Evolutionary conservation across 495 filamentous ascomycete species (phyloP).

Genomic region (Annulohypoxylon bovei): DNA sequence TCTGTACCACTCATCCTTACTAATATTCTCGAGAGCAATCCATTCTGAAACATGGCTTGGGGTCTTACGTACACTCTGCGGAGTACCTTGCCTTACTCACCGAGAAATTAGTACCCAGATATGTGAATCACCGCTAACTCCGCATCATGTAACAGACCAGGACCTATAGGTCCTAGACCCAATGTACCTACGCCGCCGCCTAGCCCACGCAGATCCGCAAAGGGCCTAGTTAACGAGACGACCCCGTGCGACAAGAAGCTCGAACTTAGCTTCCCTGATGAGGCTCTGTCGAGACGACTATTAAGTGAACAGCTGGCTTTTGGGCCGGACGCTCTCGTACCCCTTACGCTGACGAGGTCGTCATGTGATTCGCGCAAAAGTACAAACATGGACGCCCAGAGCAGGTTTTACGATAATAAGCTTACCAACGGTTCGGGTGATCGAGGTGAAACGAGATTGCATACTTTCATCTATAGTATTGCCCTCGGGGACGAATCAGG

Average conservation of each 20-base stretch:
- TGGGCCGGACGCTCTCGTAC: neutral
- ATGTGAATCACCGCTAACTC: slow-evolving; percentile 1
- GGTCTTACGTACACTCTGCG: slow-evolving; percentile 5
- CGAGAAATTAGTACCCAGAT: neutral
- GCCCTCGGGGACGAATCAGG: slow-evolving; percentile 17
- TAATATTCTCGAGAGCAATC: neutral
- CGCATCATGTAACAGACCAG: slow-evolving; percentile 30
- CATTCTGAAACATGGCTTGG: slow-evolving; percentile 28
- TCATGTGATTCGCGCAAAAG: neutral
- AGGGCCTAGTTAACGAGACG: neutral
- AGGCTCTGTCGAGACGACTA: neutral
- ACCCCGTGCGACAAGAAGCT: neutral
- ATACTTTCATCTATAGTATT: slow-evolving; percentile 8
- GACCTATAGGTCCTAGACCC: slow-evolving; percentile 39
- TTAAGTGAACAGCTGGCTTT: slow-evolving; percentile 5
- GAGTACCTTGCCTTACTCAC: neutral
- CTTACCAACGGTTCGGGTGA: slow-evolving; percentile 27
- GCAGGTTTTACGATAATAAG: slow-evolving; percentile 31
- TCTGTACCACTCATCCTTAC: slow-evolving; percentile 18
- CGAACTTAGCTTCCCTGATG: neutral
- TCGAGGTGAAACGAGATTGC: slow-evolving; percentile 25
- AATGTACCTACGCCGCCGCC: slow-evolving; percentile 47
- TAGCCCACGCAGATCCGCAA: slow-evolving; percentile 36
- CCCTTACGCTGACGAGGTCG: slow-evolving; percentile 4
- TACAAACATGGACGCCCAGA: neutral